Conservation (phyloP, 140 eudicot species). For the Cichorium intybus region DNA sequence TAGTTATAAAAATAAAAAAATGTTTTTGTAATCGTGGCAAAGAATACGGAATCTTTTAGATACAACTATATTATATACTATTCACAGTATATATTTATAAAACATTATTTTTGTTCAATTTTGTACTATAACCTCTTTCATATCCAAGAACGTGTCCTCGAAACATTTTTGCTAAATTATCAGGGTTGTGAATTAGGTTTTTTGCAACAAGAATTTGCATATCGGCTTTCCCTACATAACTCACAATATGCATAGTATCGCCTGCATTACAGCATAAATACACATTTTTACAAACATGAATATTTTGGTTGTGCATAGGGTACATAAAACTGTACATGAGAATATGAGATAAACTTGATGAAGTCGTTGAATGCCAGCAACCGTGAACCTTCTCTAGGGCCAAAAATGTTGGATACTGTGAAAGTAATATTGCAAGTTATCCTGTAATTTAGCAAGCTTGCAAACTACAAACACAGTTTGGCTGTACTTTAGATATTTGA, state of each 20-base stretch:
- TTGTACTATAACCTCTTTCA: slow-evolving; percentile 48
- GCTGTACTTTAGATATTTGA: neutral
- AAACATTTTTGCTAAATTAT: slow-evolving; percentile 70
- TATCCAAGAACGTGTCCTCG: slow-evolving; percentile 66
- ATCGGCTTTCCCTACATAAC: slow-evolving; percentile 78
- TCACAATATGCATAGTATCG: slow-evolving; percentile 85
- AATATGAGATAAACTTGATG: slow-evolving; percentile 62
- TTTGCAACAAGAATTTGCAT: slow-evolving; percentile 82
- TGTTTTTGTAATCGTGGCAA: too few species aligned
- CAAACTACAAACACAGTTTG: slow-evolving; percentile 32
- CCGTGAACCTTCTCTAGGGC: slow-evolving; percentile 66
- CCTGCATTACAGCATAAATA: slow-evolving; percentile 45
- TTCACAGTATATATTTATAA: neutral
- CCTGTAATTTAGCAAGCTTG: slow-evolving; percentile 56
- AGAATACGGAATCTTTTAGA: too few species aligned
- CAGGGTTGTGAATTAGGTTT: slow-evolving; percentile 65
- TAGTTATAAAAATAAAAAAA: too few species aligned
- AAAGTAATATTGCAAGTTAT: slow-evolving; percentile 62
- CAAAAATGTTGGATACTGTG: slow-evolving; percentile 70
- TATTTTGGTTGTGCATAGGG: neutral
- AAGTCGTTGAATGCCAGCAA: slow-evolving; percentile 54
- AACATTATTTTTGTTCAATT: neutral
- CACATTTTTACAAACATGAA: neutral
- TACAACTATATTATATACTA: neutral
- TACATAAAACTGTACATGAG: slow-evolving; percentile 46